Evolutionary conservation across 768 basidiomycete genomes (phyloP), one percentile per base, ranked within the genome.

Genomic region (Panaeolus papilionaceus): DNA sequence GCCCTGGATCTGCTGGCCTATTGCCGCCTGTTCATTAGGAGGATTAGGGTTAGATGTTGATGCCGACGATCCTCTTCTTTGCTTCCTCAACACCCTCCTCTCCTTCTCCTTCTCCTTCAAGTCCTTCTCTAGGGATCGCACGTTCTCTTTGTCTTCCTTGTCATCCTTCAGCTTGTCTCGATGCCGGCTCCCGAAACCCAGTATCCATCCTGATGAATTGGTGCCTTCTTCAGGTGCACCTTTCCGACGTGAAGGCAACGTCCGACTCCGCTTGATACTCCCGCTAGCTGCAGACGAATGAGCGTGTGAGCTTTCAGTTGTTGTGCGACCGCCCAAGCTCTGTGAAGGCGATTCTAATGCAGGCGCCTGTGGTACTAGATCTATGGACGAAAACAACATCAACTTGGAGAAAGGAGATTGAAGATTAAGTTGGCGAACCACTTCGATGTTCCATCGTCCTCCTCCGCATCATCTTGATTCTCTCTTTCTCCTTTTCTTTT

Each of bases 191-290:
- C 54, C 54, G 14, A 58, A 58, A 16, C 54, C 28, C 33, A 58
- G 54, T 16, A 28, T 58, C 54, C 54, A 58, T 14, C 54, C 54
- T 3, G 54, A 28, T 16, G 65, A 66, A n/a, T 39, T 51, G 14
- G 67, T 67, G 4, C 54, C 68, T 28, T 66, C 68, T 40, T 69
- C 67, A 49, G 45, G n/a, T 5, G 61, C 61, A 18, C 67, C 70
- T 70, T 76, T 76, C 65, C 79, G 75, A 44, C 84, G 72, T 44
- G 85, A 82, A 1, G 92, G 92, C 58, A 93, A 65, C 42, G 92
- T 93, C 66, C 87, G 84, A 73, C 92, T 91, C 28, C 92, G 83
- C 62, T 79, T 81, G 28, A 90, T 80, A 26, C 81, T 82, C 42
- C 74, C 79, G 62, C 75, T 76, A 45, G 71, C 79, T 37, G 68